phyloP scores from a whole-genome alignment of 108 stramenopile genomes.

The Cyclotella distinguenda region DNA sequence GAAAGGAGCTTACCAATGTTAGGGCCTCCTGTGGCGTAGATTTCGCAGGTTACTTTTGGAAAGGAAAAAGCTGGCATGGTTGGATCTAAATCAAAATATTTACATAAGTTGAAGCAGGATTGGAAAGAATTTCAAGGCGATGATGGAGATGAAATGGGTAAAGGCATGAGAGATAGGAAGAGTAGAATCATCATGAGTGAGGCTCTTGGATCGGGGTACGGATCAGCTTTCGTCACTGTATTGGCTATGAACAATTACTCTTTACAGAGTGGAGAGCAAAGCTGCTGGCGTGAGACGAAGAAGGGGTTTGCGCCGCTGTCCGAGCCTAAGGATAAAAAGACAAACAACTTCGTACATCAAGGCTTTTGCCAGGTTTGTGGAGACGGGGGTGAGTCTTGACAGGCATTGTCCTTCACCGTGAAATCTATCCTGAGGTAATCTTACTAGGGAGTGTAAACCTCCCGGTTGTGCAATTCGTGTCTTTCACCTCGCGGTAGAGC shows the following conservation, averaged over 20 bases:
- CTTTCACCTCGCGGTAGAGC: too few relatives aligned
- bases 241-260: slow-evolving; percentile 65
- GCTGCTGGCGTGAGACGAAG: slow-evolving; percentile 64
- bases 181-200: slow-evolving; percentile 51
- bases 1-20: slow-evolving; percentile 48
- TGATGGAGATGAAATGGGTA: slow-evolving; percentile 34
- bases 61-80: slow-evolving; percentile 39
- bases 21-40: slow-evolving; percentile 53
- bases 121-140: slow-evolving; percentile 35
- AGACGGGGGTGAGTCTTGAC: slow-evolving; percentile 63
- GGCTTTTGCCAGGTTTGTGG: slow-evolving; percentile 69
- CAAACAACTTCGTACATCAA: slow-evolving; percentile 36
- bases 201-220: slow-evolving; percentile 57
- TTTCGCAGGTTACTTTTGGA: slow-evolving; percentile 55
- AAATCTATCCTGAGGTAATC: not conserved
- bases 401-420: not conserved
- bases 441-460: too few relatives aligned
- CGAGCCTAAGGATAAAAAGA: slow-evolving; percentile 33
- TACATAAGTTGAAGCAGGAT: slow-evolving; percentile 33
- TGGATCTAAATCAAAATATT: slow-evolving; percentile 37
- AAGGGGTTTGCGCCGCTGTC: not conserved
- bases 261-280: slow-evolving; percentile 58
- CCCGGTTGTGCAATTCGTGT: too few relatives aligned
- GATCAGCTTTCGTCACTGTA: slow-evolving; percentile 51
- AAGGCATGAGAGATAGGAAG: slow-evolving; percentile 54